phyloP scores from a whole-genome alignment of 1,284 basidiomycete genomes.

The Sanghuangporus sanghuang region DNA sequence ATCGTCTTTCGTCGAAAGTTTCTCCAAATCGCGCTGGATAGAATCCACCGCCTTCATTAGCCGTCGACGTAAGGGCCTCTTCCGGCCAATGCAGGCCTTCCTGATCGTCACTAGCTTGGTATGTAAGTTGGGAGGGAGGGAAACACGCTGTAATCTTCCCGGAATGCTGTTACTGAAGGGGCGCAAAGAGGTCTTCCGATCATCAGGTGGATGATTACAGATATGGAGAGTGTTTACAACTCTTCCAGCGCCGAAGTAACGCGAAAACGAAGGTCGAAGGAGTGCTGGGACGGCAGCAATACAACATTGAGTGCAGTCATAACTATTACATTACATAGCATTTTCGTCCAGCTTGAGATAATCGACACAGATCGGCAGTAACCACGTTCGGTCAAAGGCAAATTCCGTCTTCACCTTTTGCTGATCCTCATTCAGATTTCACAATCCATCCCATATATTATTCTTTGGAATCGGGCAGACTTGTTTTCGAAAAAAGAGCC shows the following conservation, averaged over 20 bases:
- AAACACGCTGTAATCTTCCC: neutral
- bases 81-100: neutral
- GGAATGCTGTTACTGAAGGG: neutral
- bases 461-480: too few species aligned
- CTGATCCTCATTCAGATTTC: too few species aligned
- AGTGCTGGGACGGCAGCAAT: neutral
- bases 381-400: too few species aligned
- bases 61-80: conserved; percentile 2
- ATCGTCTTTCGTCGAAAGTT: neutral
- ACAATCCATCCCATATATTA: too few species aligned
- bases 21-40: conserved; percentile 1
- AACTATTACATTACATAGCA: neutral
- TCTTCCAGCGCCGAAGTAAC: neutral
- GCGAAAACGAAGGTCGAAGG: neutral
- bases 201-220: neutral
- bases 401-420: too few species aligned
- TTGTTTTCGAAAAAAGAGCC: too few species aligned
- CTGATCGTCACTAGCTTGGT: neutral
- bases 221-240: neutral
- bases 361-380: too few species aligned
- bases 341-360: too few species aligned
- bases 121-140: neutral
- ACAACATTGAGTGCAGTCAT: neutral
- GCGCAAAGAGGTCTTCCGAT: neutral
- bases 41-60: neutral